Base-by-base conservation (phyloP, 805 yeast species). In the Wickerhamiella spandovensis region DNA sequence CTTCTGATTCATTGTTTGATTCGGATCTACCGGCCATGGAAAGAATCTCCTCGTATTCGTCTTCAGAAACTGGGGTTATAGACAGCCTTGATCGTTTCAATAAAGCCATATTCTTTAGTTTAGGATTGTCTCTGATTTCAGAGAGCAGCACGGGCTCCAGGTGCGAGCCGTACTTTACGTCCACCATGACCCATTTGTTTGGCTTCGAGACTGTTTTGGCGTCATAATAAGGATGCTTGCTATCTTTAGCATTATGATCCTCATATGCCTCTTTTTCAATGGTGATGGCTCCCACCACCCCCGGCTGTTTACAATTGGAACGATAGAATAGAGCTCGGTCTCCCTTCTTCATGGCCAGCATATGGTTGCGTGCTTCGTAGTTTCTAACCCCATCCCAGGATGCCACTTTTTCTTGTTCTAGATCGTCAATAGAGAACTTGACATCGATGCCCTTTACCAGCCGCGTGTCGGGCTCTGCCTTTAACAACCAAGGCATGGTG, bases 381-480 rank as follows among this genome's bases (percentile, higher is more conserved):
- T 77, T 77, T 44, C 82, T 64, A 10, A 77, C 81, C 1, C 82
- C 82, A 53, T 75, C 77, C 82, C 82, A 77, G n/a, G 73, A 69
- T 48, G 73, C 75, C 1, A 53, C 53, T 5, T 60, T 65, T 8
- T 67, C 71, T 5, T 66, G 55, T 17, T 67, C 58, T 12, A 77
- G 61, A 28, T 72, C 76, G 8, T 64, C 64, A 6, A 77, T 63
- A 5, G 79, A 67, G 58, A 75, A 77, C 42, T 68, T 67, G 21
- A 72, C 77, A 56, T 77, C 79, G 18, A 62, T 61, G 1, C 76
- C 77, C 8, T 75, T 67, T 47, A 74, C 79, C 10, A 75, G 61
- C 43, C 82, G 61, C 0, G 73, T 54, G 43, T 64, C 64, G 1
- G 82, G 82, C 59, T 78, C 82, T 1, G 80, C 74, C 56, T 77